A percentile compares a stretch with the other conserved stretches of the same genome.
phyloP scores from a whole-genome alignment of 768 basidiomycete genomes.

The Phylloporus sp. region DNA sequence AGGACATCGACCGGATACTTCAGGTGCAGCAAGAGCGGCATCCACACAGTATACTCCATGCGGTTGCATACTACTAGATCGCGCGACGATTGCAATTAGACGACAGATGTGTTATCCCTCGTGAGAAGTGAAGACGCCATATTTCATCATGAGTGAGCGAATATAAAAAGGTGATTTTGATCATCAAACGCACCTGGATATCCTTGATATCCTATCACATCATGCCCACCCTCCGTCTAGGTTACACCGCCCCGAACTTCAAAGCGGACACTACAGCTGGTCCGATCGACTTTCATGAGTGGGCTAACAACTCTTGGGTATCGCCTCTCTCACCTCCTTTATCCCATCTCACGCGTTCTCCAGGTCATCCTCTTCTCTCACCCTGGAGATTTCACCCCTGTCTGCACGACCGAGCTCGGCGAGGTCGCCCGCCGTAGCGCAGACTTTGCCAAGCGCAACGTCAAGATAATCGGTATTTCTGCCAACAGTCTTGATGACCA shows the following conservation, averaged over 20 bases:
- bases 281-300: conserved; percentile 88
- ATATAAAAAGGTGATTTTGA: conserved; percentile 10
- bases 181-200: not conserved
- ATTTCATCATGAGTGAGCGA: conserved; percentile 21
- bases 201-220: conserved; percentile 9
- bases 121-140: conserved; percentile 69
- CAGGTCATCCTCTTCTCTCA: conserved; percentile 91
- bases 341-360: not conserved
- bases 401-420: conserved; percentile 96
- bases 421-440: conserved; percentile 85
- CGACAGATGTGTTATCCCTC: conserved; percentile 25
- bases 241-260: conserved; percentile 88
- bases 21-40: conserved; percentile 82
- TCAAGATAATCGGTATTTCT: conserved; percentile 92
- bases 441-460: conserved; percentile 83
- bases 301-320: conserved; percentile 87
- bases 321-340: conserved; percentile 15
- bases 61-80: conserved; percentile 82
- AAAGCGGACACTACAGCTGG: conserved; percentile 87
- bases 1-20: conserved; percentile 86
- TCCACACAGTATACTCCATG: conserved; percentile 88
- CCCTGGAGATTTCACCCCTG: conserved; percentile 89
- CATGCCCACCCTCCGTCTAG: conserved; percentile 68
- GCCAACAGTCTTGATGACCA: conserved; percentile 88
- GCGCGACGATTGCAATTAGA: conserved; percentile 15